Evolutionary conservation across 768 basidiomycete species (phyloP).

Genomic region (Sutorius australiensis): DNA sequence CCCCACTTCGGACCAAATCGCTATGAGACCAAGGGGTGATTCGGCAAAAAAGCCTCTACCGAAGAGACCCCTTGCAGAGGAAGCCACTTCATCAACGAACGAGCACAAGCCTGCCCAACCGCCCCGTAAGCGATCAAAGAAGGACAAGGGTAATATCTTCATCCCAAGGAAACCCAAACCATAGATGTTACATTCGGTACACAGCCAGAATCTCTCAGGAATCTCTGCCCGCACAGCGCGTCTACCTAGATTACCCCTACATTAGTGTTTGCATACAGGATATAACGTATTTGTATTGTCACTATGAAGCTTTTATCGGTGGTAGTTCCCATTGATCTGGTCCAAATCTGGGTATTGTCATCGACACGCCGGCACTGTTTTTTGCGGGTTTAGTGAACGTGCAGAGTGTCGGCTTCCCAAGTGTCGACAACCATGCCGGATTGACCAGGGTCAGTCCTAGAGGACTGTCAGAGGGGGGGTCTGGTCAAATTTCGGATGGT

Average conservation of each 20-base stretch:
- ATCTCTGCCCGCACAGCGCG: background rate
- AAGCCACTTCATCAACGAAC: conserved; percentile 15
- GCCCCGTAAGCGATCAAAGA: conserved; percentile 30
- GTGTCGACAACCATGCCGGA: conserved; percentile 77
- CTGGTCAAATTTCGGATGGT: background rate
- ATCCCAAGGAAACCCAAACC: conserved; percentile 55
- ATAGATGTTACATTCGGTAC: conserved; percentile 13
- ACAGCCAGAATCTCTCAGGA: background rate
- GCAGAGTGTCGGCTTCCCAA: conserved; percentile 79
- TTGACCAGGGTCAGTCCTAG: conserved; percentile 82
- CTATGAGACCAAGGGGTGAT: conserved; percentile 7
- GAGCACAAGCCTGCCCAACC: conserved; percentile 27
- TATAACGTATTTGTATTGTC: conserved; percentile 20
- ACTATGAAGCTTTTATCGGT: conserved; percentile 35
- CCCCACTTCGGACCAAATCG: background rate
- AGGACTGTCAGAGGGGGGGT: conserved; percentile 1
- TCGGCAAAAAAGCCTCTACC: conserved; percentile 7
- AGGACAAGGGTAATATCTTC: conserved; percentile 45
- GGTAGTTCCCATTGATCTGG: conserved; percentile 87
- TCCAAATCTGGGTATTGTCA: conserved; percentile 83
- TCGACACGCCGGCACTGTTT: conserved; percentile 59
- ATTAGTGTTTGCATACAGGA: conserved; percentile 8
- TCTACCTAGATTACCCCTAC: conserved; percentile 8
- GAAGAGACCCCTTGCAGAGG: conserved; percentile 21
- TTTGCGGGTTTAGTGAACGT: conserved; percentile 85